Evolutionary conservation across 495 filamentous ascomycete genomes (phyloP).

Genomic region (Lasiosphaeriaceae sp.): DNA sequence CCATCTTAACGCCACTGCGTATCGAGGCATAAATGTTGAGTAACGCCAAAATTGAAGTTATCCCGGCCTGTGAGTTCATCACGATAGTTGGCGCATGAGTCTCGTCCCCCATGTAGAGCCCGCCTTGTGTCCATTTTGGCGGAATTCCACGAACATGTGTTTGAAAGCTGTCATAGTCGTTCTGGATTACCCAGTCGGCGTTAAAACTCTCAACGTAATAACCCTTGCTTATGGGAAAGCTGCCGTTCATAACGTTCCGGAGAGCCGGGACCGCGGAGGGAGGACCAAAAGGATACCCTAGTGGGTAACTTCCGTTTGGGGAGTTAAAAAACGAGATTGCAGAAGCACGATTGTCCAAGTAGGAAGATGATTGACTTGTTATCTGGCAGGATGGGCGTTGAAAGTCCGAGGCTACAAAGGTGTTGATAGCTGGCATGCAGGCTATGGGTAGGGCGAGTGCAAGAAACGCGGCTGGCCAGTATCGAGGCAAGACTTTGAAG

Average conservation of each 20-base stretch:
- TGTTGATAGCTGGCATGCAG: constrained; percentile 18
- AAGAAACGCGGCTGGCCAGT: constrained; percentile 16
- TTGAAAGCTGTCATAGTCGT: constrained; percentile 55
- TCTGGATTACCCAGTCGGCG: constrained; percentile 50
- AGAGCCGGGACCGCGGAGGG: not conserved
- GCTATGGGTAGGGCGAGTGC: constrained; percentile 17
- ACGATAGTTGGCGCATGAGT: constrained; percentile 52
- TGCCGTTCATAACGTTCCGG: not conserved
- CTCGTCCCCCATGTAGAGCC: constrained; percentile 59
- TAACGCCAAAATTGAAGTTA: constrained; percentile 55
- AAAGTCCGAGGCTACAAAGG: constrained; percentile 4
- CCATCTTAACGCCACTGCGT: constrained; percentile 55
- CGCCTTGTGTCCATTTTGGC: constrained; percentile 60
- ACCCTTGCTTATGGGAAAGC: not conserved
- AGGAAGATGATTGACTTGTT: too few relatives aligned
- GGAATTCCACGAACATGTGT: constrained; percentile 53
- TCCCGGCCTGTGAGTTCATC: constrained; percentile 42
- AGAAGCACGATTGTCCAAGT: too few relatives aligned
- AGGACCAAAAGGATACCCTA: not conserved
- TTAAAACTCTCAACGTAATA: not conserved
- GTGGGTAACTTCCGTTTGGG: too few relatives aligned
- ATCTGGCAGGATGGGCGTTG: constrained; percentile 5
- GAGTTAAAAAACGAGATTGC: too few relatives aligned
- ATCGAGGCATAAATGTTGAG: constrained; percentile 63
- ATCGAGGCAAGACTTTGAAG: constrained; percentile 14